These are phyloP conservation scores for Starmerella roubikii DNA, from an alignment of 805 yeast genomes.

Conservation along the genomic window DNA sequence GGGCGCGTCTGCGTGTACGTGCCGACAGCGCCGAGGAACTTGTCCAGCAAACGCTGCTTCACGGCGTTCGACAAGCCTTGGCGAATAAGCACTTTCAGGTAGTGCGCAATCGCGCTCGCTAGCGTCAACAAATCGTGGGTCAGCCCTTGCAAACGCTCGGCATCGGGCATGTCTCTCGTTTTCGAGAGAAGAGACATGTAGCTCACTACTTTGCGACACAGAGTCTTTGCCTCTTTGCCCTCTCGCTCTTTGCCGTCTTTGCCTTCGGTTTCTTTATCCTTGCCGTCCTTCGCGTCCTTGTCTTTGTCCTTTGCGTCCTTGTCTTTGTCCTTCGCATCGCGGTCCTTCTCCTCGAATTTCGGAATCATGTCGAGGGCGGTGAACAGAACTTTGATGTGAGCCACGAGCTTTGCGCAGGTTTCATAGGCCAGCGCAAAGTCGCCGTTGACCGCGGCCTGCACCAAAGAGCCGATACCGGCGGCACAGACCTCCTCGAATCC, in stretches of 20 bases:
- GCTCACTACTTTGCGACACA: constrained; percentile 81
- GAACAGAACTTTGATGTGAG: constrained; percentile 64
- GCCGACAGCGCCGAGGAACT: constrained; percentile 32
- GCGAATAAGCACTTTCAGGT: constrained; percentile 69
- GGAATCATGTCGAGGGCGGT: constrained; percentile 44
- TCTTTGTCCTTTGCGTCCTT: no score
- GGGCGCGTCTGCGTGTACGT: constrained; percentile 37
- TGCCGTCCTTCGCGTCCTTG: neutral
- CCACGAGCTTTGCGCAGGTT: constrained; percentile 57
- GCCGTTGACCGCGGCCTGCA: constrained; percentile 65
- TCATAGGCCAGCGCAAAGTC: constrained; percentile 53
- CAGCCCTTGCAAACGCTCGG: constrained; percentile 15
- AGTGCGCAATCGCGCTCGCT: constrained; percentile 86
- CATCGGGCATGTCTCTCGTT: constrained; percentile 23
- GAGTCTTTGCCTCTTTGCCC: constrained; percentile 62
- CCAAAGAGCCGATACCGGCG: constrained; percentile 78
- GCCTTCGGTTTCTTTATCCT: neutral
- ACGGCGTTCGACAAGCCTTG: constrained; percentile 67
- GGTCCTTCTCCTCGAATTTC: no score
- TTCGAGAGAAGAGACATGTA: constrained; percentile 74
- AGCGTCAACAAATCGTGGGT: constrained; percentile 46
- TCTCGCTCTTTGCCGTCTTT: constrained; percentile 7
- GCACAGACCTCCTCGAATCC: constrained; percentile 87
- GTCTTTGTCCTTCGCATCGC: no score
- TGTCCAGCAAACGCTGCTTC: constrained; percentile 50